Evolutionary conservation across 768 basidiomycete genomes (phyloP), one percentile per base, ranked within the genome.

Genomic region (Lyophyllum atratum): DNA sequence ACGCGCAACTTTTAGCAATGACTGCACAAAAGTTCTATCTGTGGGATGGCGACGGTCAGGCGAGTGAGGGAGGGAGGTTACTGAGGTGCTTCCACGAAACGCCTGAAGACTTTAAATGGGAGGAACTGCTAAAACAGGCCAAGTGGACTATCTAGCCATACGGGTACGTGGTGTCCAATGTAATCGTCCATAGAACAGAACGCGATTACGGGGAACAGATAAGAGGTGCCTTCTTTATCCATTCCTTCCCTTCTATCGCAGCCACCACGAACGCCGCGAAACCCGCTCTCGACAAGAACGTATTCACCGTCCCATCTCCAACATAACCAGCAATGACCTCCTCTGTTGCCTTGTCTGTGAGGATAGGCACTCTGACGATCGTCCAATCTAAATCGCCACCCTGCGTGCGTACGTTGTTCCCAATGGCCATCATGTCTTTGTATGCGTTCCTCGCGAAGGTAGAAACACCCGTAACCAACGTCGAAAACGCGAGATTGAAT

Each of bases 21-120:
- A 83, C 84, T 14, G 70, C 95, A 31, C 95, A 98, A 73, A 85
- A 84, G 63, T 95, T 95, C 72, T 98, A 95, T 66, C 70, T 93
- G 47, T 87, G 90, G 84, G 72, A 75, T 40, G 70, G 60, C 11
- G 63, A 67, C 21, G 69, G 60, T 9, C 60, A 67, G n/a, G 67
- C 68, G 52, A 68, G 61, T 34, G 78, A 81, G 48, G 75, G 82
- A 17, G 77, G 79, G 58, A 68, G 76, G 44, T 70, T 93, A 50
- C 67, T 95, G 66, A 78, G 73, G 61, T 77, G 74, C 43, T 96
- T 98, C 71, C 90, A 95, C 67, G 86, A 93, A 66, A 78, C 76
- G 28, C 93, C 93, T 2, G 76, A 80, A 34, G 78, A 87, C 49
- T 98, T 97, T 73, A 81, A 84, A 60, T 95, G 93, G 92, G 81